phyloP scores from a whole-genome alignment of 2,329 filamentous ascomycete species.

The Calonectria crousiana region DNA sequence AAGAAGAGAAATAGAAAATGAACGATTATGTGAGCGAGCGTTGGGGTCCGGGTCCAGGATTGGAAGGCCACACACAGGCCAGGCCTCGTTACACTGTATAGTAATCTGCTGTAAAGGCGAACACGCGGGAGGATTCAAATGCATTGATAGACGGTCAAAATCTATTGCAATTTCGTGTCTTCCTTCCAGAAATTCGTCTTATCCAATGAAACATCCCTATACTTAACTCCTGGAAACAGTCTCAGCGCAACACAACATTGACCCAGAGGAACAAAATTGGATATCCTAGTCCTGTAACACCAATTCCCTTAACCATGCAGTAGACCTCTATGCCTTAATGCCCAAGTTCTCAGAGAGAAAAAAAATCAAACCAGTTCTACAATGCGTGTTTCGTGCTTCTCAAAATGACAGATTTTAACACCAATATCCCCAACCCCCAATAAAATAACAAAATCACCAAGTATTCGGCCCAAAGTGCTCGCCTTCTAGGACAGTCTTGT shows the following conservation, averaged over 20 bases:
- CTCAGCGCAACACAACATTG: constrained; percentile 7
- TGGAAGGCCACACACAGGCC: constrained; percentile 33
- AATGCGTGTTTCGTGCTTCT: constrained; percentile 28
- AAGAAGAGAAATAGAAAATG: constrained; percentile 51
- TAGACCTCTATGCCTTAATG: constrained; percentile 32
- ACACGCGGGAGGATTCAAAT: constrained; percentile 32
- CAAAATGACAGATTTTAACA: not conserved
- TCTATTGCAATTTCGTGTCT: constrained; percentile 35
- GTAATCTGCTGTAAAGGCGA: constrained; percentile 47
- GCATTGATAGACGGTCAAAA: constrained; percentile 46
- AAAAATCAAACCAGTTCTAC: constrained; percentile 32
- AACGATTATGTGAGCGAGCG: constrained; percentile 33
- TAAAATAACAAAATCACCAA: constrained; percentile 58
- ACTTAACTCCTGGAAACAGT: not conserved
- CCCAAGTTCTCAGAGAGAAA: not conserved
- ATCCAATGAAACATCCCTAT: not conserved
- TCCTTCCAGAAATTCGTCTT: constrained; percentile 13
- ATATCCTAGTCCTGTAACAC: constrained; percentile 14
- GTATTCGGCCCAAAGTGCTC: constrained; percentile 74
- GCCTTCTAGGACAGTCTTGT: constrained; percentile 72
- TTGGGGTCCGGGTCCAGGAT: constrained; percentile 29
- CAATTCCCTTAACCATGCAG: constrained; percentile 24
- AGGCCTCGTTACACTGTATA: constrained; percentile 49
- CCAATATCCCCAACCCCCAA: not conserved
- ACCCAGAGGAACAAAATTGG: not conserved